A percentile compares a stretch with the other conserved stretches of the same genome.
These are phyloP conservation scores for Aspergillus sp. DNA, from an alignment of 2,329 filamentous ascomycete species.

Conservation along the genomic window DNA sequence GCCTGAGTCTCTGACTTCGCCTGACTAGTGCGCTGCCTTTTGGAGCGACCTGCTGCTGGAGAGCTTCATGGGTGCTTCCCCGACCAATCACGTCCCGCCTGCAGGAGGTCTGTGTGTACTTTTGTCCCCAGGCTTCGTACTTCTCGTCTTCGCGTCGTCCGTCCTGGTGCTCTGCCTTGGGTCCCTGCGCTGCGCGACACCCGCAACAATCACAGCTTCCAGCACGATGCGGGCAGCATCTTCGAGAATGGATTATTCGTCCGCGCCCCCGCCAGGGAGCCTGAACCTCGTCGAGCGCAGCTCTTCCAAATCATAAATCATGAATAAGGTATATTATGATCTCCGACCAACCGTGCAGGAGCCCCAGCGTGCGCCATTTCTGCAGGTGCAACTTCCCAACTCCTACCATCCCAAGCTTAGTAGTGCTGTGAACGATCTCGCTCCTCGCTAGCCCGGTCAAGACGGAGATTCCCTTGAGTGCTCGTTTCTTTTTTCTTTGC, in stretches of 20 bases:
- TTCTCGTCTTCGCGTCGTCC: background rate
- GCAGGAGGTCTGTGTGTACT: conserved; percentile 27
- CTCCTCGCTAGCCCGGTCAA: background rate
- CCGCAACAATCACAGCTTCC: background rate
- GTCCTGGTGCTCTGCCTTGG: background rate
- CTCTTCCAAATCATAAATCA: too few species aligned
- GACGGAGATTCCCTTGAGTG: background rate
- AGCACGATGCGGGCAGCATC: background rate
- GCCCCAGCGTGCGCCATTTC: conserved; percentile 21
- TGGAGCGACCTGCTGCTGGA: conserved; percentile 34
- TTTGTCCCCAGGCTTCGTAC: conserved; percentile 22
- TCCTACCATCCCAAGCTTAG: conserved; percentile 11
- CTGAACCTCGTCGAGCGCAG: too few species aligned
- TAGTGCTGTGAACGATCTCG: background rate
- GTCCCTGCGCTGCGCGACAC: background rate
- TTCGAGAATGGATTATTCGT: background rate
- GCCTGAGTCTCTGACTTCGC: background rate
- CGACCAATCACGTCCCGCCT: conserved; percentile 27
- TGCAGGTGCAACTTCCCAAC: conserved; percentile 20
- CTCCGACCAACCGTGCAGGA: conserved; percentile 2
- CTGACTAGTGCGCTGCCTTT: conserved; percentile 27
- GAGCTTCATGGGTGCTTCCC: conserved; percentile 33
- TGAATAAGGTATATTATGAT: conserved; percentile 4
- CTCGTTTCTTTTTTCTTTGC: background rate
- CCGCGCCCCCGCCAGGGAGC: too few species aligned